These are phyloP conservation scores for Conticribra weissflogii DNA, from an alignment of 108 stramenopile genomes.

Conservation along the genomic window DNA sequence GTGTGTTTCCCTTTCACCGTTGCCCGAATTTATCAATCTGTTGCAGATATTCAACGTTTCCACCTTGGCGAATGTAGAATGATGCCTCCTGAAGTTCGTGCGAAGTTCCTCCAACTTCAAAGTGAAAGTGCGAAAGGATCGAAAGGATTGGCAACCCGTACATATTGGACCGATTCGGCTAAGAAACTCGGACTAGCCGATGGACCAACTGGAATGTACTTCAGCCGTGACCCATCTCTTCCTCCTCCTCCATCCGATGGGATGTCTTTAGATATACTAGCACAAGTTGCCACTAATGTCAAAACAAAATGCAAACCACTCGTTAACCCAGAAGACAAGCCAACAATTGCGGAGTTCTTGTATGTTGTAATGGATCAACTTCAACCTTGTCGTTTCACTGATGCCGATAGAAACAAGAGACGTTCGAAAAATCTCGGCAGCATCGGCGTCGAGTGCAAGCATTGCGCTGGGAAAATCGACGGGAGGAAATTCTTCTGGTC, in stretches of 20 bases:
- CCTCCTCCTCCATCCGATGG: slow-evolving; percentile 57
- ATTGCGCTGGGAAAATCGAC: slow-evolving; percentile 88
- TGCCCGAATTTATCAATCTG: slow-evolving; percentile 87
- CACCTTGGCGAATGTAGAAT: slow-evolving; percentile 85
- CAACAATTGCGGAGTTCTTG: slow-evolving; percentile 84
- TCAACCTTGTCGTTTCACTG: slow-evolving; percentile 88
- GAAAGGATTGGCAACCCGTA: slow-evolving; percentile 84
- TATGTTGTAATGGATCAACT: slow-evolving; percentile 91
- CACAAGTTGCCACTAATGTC: slow-evolving; percentile 74
- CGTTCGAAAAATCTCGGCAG: slow-evolving; percentile 86
- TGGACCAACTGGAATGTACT: slow-evolving; percentile 77
- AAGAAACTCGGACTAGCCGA: slow-evolving; percentile 87
- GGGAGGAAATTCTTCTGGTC: slow-evolving; percentile 93
- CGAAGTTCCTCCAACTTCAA: slow-evolving; percentile 70
- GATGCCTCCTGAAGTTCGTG: slow-evolving; percentile 71
- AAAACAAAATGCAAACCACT: slow-evolving; percentile 58
- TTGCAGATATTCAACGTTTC: slow-evolving; percentile 91
- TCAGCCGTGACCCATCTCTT: slow-evolving; percentile 68
- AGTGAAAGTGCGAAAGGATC: slow-evolving; percentile 88
- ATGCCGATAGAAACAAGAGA: slow-evolving; percentile 90
- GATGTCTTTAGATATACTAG: slow-evolving; percentile 66
- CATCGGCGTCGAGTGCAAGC: slow-evolving; percentile 92
- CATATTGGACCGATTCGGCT: slow-evolving; percentile 88
- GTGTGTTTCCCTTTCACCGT: slow-evolving; percentile 91
- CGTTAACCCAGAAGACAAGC: slow-evolving; percentile 83